A percentile compares a stretch with the other conserved stretches of the same genome.
phyloP scores from a whole-genome alignment of 1,284 basidiomycete genomes.

The Ceratobasidium sp. region DNA sequence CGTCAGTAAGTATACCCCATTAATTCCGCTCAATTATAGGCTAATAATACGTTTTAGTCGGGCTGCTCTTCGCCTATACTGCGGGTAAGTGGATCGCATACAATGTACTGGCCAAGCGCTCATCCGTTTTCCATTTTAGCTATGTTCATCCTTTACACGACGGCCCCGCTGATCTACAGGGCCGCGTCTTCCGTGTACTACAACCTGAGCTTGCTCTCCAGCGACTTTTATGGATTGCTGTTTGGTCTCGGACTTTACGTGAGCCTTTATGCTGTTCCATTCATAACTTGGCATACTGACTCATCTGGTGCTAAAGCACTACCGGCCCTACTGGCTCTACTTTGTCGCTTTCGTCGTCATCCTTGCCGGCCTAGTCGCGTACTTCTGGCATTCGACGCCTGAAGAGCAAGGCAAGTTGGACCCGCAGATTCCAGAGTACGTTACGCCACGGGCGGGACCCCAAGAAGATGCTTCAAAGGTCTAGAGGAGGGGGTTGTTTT shows the following conservation, averaged over 20 bases:
- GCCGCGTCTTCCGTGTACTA: constrained; percentile 84
- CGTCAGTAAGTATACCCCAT: constrained; percentile 61
- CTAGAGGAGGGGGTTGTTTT: no score
- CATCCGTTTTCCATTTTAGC: constrained; percentile 50
- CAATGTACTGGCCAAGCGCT: neutral
- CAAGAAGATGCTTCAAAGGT: no score
- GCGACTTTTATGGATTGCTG: constrained; percentile 85
- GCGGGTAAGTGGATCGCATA: constrained; percentile 47
- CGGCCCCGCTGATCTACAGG: constrained; percentile 84
- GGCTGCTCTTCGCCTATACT: constrained; percentile 79
- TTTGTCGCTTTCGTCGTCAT: constrained; percentile 78
- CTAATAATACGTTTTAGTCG: constrained; percentile 60
- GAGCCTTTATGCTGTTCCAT: constrained; percentile 48
- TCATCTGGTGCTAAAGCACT: constrained; percentile 63
- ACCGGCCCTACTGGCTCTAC: constrained; percentile 83
- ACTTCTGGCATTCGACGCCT: constrained; percentile 84
- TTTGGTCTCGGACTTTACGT: constrained; percentile 80
- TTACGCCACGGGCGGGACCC: constrained; percentile 51
- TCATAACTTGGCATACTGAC: constrained; percentile 28
- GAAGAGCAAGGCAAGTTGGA: constrained; percentile 78
- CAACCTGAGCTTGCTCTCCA: constrained; percentile 82
- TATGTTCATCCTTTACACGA: constrained; percentile 84
- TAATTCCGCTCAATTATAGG: neutral
- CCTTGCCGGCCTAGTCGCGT: constrained; percentile 75
- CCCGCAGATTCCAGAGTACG: constrained; percentile 70